Evolutionary conservation across 2,329 filamentous ascomycete genomes (phyloP).

Genomic region (Hypoxylon sp.): DNA sequence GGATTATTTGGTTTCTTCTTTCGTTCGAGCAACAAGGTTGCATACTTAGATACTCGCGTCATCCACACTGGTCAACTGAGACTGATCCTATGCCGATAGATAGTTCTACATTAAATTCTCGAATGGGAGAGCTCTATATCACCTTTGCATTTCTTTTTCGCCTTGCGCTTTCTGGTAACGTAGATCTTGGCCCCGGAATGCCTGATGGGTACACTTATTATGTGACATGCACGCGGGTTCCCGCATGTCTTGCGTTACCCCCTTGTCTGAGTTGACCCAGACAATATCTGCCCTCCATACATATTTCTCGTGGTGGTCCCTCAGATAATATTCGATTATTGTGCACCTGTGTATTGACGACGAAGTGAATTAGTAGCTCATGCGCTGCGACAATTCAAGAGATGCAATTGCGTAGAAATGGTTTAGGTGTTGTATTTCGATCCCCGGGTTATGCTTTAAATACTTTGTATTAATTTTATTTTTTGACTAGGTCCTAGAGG

Average conservation of each 20-base stretch:
- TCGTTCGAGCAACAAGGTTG: not conserved
- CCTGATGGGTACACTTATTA: slow-evolving; percentile 16
- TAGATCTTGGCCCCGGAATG: slow-evolving; percentile 14
- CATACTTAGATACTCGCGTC: slow-evolving; percentile 2
- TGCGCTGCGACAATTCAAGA: too few relatives aligned
- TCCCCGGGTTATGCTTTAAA: too few relatives aligned
- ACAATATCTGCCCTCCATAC: slow-evolving; percentile 1
- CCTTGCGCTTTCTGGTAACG: not conserved
- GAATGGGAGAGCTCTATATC: not conserved
- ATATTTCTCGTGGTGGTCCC: not conserved
- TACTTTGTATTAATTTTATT: too few relatives aligned
- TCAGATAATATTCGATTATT: not conserved
- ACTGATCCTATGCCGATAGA: not conserved
- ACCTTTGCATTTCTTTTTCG: not conserved
- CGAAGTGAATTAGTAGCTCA: not conserved
- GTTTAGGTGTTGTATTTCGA: too few relatives aligned
- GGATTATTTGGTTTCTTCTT: not conserved
- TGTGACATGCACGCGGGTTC: slow-evolving; percentile 27
- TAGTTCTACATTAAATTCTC: not conserved
- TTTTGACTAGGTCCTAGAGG: not conserved
- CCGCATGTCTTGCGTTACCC: slow-evolving; percentile 27
- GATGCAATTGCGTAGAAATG: too few relatives aligned
- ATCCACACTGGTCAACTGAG: not conserved
- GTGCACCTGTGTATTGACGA: not conserved
- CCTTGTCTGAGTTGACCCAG: slow-evolving; percentile 10